phyloP scores from a whole-genome alignment of 495 filamentous ascomycete genomes.

The Penicillium verhagenii region DNA sequence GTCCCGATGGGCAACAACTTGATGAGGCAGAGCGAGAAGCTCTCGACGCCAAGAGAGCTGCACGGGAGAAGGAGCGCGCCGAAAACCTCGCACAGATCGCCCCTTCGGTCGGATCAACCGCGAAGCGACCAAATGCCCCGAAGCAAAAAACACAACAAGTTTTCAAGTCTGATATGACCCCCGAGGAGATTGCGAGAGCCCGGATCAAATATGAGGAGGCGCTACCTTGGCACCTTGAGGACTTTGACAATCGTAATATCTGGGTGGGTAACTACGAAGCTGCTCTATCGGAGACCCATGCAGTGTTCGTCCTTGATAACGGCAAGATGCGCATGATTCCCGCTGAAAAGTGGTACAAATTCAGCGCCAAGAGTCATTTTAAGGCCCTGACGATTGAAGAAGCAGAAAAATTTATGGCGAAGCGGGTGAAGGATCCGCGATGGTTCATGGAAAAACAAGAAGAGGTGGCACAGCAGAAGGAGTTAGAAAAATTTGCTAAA shows the following conservation, averaged over 20 bases:
- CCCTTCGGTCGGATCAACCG: conserved; percentile 57
- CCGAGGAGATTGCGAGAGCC: conserved; percentile 72
- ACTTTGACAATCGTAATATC: conserved; percentile 88
- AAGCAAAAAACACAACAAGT: conserved; percentile 66
- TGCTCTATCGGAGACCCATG: conserved; percentile 73
- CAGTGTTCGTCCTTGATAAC: conserved; percentile 67
- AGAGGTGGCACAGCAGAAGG: conserved; percentile 46
- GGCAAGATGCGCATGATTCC: conserved; percentile 81
- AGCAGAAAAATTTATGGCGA: conserved; percentile 76
- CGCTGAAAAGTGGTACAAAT: conserved; percentile 92
- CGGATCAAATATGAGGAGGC: conserved; percentile 92
- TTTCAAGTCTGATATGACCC: conserved; percentile 78
- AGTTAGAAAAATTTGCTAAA: conserved; percentile 50
- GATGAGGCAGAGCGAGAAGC: conserved; percentile 70
- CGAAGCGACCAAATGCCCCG: conserved; percentile 58
- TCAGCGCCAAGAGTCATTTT: conserved; percentile 78
- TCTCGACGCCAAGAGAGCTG: conserved; percentile 65
- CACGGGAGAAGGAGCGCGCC: conserved; percentile 78
- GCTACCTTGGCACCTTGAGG: conserved; percentile 93
- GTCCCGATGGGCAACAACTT: conserved; percentile 38
- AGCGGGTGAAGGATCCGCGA: conserved; percentile 66
- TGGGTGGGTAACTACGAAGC: conserved; percentile 92
- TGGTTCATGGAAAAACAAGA: conserved; percentile 74
- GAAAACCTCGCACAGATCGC: conserved; percentile 86
- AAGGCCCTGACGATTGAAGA: conserved; percentile 79